A percentile compares a stretch with the other conserved stretches of the same genome.
phyloP scores from a whole-genome alignment of 768 basidiomycete genomes.

The Termitomyces sp. region DNA sequence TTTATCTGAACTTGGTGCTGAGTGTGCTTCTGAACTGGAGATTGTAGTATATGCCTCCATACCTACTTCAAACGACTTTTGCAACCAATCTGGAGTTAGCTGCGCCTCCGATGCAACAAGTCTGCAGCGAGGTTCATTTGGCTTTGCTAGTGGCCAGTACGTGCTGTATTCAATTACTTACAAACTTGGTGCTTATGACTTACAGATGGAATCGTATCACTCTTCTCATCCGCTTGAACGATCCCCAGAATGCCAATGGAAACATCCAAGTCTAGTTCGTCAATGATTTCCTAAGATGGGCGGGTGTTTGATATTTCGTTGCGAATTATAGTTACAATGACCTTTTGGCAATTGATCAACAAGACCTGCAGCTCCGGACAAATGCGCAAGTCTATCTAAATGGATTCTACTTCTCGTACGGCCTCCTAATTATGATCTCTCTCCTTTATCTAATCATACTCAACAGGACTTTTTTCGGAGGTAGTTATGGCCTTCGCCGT shows the following conservation, averaged over 20 bases:
- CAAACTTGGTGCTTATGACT: constrained; percentile 3
- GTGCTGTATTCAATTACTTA: constrained; percentile 21
- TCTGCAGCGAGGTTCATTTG: constrained; percentile 61
- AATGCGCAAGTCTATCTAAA: constrained; percentile 45
- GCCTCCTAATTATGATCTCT: constrained; percentile 1
- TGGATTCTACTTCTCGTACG: constrained; percentile 79
- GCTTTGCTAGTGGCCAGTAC: constrained; percentile 58
- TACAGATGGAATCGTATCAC: constrained; percentile 68
- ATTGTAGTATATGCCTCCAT: constrained; percentile 74
- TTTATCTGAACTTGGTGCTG: constrained; percentile 1
- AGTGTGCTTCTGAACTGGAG: not conserved
- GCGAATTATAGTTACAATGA: constrained; percentile 65
- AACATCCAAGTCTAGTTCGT: constrained; percentile 63
- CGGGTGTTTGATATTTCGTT: not conserved
- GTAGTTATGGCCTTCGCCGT: constrained; percentile 21
- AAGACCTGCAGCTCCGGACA: constrained; percentile 59
- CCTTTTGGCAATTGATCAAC: constrained; percentile 51
- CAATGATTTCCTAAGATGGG: constrained; percentile 4
- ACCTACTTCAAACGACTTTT: constrained; percentile 56
- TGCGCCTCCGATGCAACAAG: constrained; percentile 75
- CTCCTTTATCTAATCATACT: not conserved
- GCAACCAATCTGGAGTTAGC: constrained; percentile 44
- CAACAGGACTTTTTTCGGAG: constrained; percentile 77
- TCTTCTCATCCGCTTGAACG: constrained; percentile 73
- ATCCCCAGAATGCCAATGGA: constrained; percentile 68